Conservation (phyloP, 2,329 filamentous ascomycete species). For the Aspergillus ibericus region DNA sequence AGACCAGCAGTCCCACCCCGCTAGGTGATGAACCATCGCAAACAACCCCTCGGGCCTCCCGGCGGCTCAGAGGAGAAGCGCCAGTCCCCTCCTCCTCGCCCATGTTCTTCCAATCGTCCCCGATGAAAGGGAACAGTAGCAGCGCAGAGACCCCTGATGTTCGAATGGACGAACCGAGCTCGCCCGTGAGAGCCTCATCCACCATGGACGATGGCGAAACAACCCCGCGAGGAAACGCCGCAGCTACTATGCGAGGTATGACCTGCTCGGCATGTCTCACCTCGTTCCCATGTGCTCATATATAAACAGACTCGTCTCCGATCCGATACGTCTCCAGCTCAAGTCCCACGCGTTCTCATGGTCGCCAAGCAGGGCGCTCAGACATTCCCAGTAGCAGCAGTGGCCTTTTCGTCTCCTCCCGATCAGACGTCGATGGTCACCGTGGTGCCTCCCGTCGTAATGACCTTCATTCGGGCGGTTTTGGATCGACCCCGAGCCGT, state of each 20-base stretch:
- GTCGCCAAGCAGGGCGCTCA: constrained; percentile 60
- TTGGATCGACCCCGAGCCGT: constrained; percentile 53
- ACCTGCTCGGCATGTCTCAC: neutral
- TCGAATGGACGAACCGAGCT: constrained; percentile 49
- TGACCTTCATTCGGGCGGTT: constrained; percentile 81
- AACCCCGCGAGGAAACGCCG: constrained; percentile 43
- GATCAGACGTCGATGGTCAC: constrained; percentile 53
- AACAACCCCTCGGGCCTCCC: constrained; percentile 49
- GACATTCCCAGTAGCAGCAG: constrained; percentile 81
- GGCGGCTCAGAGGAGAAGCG: constrained; percentile 41
- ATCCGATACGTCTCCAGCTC: constrained; percentile 90
- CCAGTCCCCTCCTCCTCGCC: constrained; percentile 70
- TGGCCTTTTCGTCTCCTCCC: constrained; percentile 74
- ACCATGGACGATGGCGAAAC: constrained; percentile 43
- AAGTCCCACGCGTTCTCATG: constrained; percentile 67
- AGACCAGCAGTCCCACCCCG: constrained; percentile 34
- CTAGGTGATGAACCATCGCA: constrained; percentile 26
- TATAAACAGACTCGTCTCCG: constrained; percentile 75
- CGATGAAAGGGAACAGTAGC: constrained; percentile 47
- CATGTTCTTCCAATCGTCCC: constrained; percentile 71
- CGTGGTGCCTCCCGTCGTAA: constrained; percentile 66
- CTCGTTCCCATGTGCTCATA: neutral
- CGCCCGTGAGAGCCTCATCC: constrained; percentile 45
- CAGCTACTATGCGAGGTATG: constrained; percentile 40
- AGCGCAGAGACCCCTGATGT: constrained; percentile 41